Evolutionary conservation across 1,284 basidiomycete species (phyloP).

Genomic region (Cutaneotrichosporon cavernicola): DNA sequence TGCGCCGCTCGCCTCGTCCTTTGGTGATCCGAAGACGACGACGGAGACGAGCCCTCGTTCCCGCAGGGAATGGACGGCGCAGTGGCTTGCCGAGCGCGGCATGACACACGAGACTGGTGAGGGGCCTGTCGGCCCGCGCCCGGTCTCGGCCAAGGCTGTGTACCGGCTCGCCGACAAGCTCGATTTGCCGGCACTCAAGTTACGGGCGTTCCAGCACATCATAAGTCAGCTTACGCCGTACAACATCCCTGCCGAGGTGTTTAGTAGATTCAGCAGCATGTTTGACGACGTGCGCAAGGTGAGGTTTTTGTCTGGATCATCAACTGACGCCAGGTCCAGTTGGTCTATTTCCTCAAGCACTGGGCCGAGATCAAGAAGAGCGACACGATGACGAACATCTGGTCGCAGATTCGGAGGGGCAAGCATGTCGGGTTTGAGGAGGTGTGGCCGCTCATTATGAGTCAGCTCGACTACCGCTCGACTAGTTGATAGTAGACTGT

Average conservation of each 20-base stretch:
- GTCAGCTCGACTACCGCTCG: slow-evolving; percentile 33
- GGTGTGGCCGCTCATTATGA: slow-evolving; percentile 41
- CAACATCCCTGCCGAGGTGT: slow-evolving; percentile 82
- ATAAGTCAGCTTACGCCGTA: slow-evolving; percentile 68
- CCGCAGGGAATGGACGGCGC: slow-evolving; percentile 43
- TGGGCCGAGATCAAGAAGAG: slow-evolving; percentile 78
- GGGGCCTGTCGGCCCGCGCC: slow-evolving; percentile 56
- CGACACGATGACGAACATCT: slow-evolving; percentile 76
- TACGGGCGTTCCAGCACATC: slow-evolving; percentile 63
- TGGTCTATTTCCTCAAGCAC: slow-evolving; percentile 72
- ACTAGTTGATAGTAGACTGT: not conserved
- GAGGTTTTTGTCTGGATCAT: slow-evolving; percentile 15
- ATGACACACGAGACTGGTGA: slow-evolving; percentile 16
- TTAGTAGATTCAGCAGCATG: slow-evolving; percentile 76
- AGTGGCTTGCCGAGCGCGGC: slow-evolving; percentile 42
- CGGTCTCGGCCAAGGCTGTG: slow-evolving; percentile 83
- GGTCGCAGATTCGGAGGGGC: slow-evolving; percentile 75
- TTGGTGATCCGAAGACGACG: slow-evolving; percentile 27
- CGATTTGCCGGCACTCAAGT: slow-evolving; percentile 46
- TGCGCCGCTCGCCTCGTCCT: slow-evolving; percentile 71
- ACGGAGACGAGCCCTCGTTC: slow-evolving; percentile 16
- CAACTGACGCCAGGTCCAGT: slow-evolving; percentile 59
- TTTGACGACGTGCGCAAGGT: slow-evolving; percentile 81
- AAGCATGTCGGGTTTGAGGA: slow-evolving; percentile 72
- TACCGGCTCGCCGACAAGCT: slow-evolving; percentile 78